A percentile compares a stretch with the other conserved stretches of the same genome.
Evolutionary conservation across 1,284 basidiomycete genomes (phyloP).

Genomic region (Ganoderma lingzhi): DNA sequence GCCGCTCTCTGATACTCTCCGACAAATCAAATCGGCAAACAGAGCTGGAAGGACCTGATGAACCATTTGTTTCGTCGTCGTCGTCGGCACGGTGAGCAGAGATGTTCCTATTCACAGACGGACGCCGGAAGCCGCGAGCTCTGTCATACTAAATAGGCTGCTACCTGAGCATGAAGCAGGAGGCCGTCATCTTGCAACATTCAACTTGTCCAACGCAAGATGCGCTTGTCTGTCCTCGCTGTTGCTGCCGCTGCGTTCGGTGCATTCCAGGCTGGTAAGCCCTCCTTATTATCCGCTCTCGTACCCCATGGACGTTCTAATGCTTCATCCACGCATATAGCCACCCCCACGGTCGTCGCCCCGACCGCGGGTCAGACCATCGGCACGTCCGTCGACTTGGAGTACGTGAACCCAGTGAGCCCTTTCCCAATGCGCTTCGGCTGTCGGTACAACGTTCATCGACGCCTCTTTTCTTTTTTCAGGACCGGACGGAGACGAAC

Average conservation of each 20-base stretch:
- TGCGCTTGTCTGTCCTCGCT: neutral
- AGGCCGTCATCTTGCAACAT: neutral
- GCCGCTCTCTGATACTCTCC: neutral
- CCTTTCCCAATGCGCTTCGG: neutral
- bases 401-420: conserved; percentile 2
- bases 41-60: neutral
- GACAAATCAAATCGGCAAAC: neutral
- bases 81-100: neutral
- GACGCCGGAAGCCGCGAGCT: neutral
- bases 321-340: neutral
- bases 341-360: neutral
- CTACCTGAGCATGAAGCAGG: neutral
- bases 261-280: neutral
- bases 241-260: neutral
- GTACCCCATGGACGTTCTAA: neutral
- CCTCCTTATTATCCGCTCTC: neutral
- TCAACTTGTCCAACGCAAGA: neutral
- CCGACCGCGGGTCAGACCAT: neutral
- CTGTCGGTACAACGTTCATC: neutral
- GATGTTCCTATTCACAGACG: neutral
- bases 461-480: neutral
- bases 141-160: too few species aligned
- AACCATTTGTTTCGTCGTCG: neutral
- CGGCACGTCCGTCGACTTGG: neutral
- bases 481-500: neutral